Evolutionary conservation across 139 green algal species (phyloP), one percentile per base, ranked within the genome.

Genomic region (Desmodesmus armatus): DNA sequence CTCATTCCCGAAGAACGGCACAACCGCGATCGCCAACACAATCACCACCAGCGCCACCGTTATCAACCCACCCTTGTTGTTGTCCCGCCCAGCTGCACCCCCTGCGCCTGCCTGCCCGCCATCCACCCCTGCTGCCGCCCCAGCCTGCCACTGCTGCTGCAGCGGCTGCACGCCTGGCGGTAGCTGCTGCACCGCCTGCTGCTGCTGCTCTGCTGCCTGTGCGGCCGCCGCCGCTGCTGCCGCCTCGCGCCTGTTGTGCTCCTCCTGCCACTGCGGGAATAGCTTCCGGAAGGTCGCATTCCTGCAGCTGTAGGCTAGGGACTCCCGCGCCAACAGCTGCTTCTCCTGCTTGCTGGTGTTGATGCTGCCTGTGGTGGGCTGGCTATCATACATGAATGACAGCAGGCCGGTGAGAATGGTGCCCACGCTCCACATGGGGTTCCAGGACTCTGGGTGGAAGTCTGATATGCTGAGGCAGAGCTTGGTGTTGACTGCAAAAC

Each of bases 401-500:
- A 95, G 86, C 49, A 95, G 80, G 5, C 93, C 94, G 5, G 87
- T 94, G 25, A 95, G 89, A 35, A 98, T 98, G 44, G 94, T 95
- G 27, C 87, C 90, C 93, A 82, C 76, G 3, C 55, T 55, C 76
- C 76, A 82, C 87, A 94, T 91, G 60, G 95, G 94, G 72, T 96
- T 97, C 94, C 94, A 96, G 85, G 77, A 91, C 79, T 94, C 89
- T 39, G 95, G 95, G 58, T 98, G 95, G 41, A 91, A 98, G 83
- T 98, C 93, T 6, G 90, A 94, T 77, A 97, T 96, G 37, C 82
- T 92, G n/a, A 98, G 87, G 89, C 96, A 98, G 0, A 98, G 90
- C 90, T 96, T 94, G 47, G 90, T 94, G 85, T 96, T 94, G 67
- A 87, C 87, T 3, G 90, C 89, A 85, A 98, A 97, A 5, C 94